Conservation (phyloP, 176 grass and related monocot species). For the Echinochloa phyllopogon region DNA sequence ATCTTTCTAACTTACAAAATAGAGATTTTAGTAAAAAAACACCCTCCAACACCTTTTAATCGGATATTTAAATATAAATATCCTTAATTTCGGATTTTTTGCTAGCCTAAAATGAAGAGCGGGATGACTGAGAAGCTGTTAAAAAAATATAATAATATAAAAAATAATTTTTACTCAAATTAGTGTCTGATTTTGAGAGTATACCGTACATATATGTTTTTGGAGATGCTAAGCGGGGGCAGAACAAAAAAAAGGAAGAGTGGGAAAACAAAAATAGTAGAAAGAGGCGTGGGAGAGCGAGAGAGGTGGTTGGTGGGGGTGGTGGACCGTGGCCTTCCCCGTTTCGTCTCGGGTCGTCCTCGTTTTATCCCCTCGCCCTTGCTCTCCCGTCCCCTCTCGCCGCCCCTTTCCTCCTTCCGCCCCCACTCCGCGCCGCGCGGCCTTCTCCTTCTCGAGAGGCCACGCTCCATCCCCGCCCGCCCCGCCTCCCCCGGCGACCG, state of each 20-base stretch:
- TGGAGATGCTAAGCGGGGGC: not conserved
- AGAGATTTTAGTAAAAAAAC: too few relatives aligned
- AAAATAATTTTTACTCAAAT: too few relatives aligned
- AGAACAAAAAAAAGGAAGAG: not conserved
- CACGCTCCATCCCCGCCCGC: conserved; percentile 14
- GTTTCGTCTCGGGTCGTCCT: conserved; percentile 31
- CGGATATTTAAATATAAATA: too few relatives aligned
- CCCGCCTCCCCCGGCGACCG: conserved; percentile 32
- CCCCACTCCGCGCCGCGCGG: conserved; percentile 13
- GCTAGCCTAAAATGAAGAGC: too few relatives aligned
- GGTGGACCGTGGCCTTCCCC: conserved; percentile 21
- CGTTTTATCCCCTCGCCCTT: conserved; percentile 32
- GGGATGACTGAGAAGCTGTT: too few relatives aligned
- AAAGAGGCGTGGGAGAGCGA: conserved; percentile 19
- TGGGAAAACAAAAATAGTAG: conserved; percentile 23
- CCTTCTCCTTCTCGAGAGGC: conserved; percentile 20
- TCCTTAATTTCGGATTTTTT: too few relatives aligned
- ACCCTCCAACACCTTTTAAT: too few relatives aligned
- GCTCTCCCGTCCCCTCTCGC: not conserved
- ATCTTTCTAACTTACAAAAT: too few relatives aligned
- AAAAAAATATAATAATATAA: too few relatives aligned
- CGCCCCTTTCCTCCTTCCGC: not conserved
- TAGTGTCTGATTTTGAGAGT: too few relatives aligned
- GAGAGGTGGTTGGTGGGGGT: conserved; percentile 1
- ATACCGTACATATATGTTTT: too few relatives aligned